A percentile compares a stretch with the other conserved stretches of the same genome.
Conservation (phyloP, 148 eudicot genomes). For the Linanthus parryae region DNA sequence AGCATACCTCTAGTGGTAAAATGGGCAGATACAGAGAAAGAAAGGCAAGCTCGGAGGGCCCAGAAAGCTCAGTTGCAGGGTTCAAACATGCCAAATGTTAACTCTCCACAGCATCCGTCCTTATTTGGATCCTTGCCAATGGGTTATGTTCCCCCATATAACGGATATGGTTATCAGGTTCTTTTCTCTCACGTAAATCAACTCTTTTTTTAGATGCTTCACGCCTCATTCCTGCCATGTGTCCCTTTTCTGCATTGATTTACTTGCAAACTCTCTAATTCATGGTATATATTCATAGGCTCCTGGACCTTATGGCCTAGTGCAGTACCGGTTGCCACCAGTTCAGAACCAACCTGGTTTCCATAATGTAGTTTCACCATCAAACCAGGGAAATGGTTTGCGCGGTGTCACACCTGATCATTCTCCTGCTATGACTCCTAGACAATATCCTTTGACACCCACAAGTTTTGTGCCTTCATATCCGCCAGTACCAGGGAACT, state of each 20-base stretch:
- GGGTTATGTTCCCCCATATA: constrained; percentile 78
- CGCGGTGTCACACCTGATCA: constrained; percentile 60
- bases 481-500: constrained; percentile 51
- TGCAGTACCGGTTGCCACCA: constrained; percentile 75
- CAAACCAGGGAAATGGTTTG: constrained; percentile 57
- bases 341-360: constrained; percentile 70
- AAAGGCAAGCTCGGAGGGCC: constrained; percentile 82
- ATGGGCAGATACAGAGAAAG: constrained; percentile 98
- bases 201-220: not conserved
- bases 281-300: constrained; percentile 35
- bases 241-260: not conserved
- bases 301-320: constrained; percentile 74
- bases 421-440: constrained; percentile 52
- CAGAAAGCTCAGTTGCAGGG: constrained; percentile 64
- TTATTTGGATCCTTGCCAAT: constrained; percentile 69
- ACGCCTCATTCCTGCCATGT: not conserved
- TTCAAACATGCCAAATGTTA: constrained; percentile 38
- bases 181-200: constrained; percentile 6
- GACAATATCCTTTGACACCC: constrained; percentile 47
- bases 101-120: constrained; percentile 53
- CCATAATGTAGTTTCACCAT: constrained; percentile 38
- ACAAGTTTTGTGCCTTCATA: constrained; percentile 51
- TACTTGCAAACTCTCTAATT: constrained; percentile 1
- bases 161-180: constrained; percentile 98
- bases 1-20: constrained; percentile 86